phyloP scores from a whole-genome alignment of 176 grass and related monocot species.

The Cenchrus purpureus region DNA sequence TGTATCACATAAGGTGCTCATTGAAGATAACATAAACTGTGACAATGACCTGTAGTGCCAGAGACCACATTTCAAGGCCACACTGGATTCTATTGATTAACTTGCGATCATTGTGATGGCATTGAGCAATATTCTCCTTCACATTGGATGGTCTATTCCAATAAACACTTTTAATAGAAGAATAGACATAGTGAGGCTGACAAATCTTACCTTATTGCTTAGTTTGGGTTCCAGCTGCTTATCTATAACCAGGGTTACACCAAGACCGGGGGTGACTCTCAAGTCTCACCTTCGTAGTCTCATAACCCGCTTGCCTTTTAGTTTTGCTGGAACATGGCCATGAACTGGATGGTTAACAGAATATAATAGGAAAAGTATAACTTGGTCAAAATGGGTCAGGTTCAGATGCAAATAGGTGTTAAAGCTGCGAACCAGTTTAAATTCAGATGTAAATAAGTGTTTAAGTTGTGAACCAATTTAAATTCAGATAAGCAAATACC shows the following conservation, averaged over 20 bases:
- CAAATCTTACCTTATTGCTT: slow-evolving; percentile 5
- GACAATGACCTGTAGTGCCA: not conserved
- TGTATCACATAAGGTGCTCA: not conserved
- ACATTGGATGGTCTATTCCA: slow-evolving; percentile 2
- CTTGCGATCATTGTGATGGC: not conserved
- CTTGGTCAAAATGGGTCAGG: not conserved
- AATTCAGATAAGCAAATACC: not conserved
- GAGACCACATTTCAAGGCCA: not conserved
- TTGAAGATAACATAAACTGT: not conserved
- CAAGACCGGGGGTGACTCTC: not conserved
- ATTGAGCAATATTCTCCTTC: slow-evolving; percentile 1
- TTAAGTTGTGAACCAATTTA: too few species aligned
- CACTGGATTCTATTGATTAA: not conserved
- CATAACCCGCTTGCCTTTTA: too few species aligned
- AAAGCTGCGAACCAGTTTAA: not conserved
- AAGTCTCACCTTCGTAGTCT: not conserved
- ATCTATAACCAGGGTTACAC: not conserved
- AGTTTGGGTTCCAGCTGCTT: slow-evolving; percentile 11
- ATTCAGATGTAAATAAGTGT: not conserved
- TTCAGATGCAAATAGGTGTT: not conserved
- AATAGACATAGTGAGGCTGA: slow-evolving; percentile 8
- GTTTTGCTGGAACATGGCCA: not conserved
- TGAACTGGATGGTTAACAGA: not conserved
- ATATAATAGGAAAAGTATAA: not conserved
- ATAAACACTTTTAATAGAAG: slow-evolving; percentile 7